Conservation (phyloP, 371 early-diverging fungal species). For the Mortierella sp. region DNA sequence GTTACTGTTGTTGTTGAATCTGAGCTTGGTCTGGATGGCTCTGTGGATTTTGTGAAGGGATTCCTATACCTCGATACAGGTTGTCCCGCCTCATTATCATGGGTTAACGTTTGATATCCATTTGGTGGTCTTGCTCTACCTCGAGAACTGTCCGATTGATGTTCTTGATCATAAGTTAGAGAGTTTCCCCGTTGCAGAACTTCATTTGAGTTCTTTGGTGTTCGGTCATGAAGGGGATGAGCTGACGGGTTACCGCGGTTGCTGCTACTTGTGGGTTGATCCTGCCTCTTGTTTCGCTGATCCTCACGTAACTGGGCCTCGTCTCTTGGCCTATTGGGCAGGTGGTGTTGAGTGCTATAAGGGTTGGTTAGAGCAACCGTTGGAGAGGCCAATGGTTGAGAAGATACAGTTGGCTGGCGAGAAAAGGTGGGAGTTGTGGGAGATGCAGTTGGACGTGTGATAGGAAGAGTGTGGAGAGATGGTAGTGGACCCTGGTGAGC, state of each 20-base stretch:
- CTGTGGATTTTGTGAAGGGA: constrained; percentile 6
- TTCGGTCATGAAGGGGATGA: too few species aligned
- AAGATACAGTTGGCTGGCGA: background rate
- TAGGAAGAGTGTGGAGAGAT: too few species aligned
- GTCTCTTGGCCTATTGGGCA: background rate
- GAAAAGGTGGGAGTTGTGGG: background rate
- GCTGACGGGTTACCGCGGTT: too few species aligned
- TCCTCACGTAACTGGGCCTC: background rate
- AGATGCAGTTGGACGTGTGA: background rate
- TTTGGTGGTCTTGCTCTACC: background rate
- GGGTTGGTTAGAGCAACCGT: background rate
- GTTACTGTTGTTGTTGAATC: background rate
- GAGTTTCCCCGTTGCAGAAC: background rate
- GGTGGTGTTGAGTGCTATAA: background rate
- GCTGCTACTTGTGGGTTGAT: background rate
- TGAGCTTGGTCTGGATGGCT: background rate
- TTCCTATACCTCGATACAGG: constrained; percentile 8
- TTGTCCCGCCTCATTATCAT: background rate
- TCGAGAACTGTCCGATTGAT: too few species aligned
- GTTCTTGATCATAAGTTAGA: too few species aligned
- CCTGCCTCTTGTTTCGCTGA: background rate
- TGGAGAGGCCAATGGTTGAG: background rate
- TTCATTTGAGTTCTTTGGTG: background rate
- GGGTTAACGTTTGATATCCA: background rate
- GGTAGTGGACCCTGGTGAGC: background rate